A percentile compares a stretch with the other conserved stretches of the same genome.
phyloP scores from a whole-genome alignment of 306 rosid genomes.

The Datisca glomerata region DNA sequence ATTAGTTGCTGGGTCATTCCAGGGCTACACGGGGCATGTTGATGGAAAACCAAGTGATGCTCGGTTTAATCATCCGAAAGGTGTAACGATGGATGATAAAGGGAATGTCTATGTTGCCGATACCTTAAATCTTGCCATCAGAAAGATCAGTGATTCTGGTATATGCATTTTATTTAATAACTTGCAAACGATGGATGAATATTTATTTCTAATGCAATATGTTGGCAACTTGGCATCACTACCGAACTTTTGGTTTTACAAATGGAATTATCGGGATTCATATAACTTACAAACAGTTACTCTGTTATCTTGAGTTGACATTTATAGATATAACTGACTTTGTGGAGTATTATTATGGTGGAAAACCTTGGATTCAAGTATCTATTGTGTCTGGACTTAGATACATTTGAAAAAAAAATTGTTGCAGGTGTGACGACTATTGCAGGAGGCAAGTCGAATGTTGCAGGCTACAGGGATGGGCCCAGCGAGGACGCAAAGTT shows the following conservation, averaged over 20 bases:
- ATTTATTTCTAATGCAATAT: too few species aligned
- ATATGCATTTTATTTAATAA: too few species aligned
- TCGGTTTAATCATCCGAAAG: constrained; percentile 92
- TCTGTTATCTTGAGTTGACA: background rate
- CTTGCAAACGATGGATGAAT: too few species aligned
- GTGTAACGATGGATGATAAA: constrained; percentile 81
- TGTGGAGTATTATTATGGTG: background rate
- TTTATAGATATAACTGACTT: too few species aligned
- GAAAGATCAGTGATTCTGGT: constrained; percentile 96
- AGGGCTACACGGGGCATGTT: constrained; percentile 79
- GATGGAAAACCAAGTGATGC: constrained; percentile 96
- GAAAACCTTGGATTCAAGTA: constrained; percentile 1
- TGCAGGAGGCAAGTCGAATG: constrained; percentile 94
- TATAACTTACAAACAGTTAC: too few species aligned
- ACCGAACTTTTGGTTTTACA: too few species aligned
- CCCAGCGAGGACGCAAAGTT: constrained; percentile 97
- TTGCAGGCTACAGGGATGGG: constrained; percentile 93
- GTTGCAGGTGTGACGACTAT: constrained; percentile 84
- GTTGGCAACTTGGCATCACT: background rate
- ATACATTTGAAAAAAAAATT: constrained; percentile 8
- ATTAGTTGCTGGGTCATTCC: constrained; percentile 97
- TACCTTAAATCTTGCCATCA: constrained; percentile 77
- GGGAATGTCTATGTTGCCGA: constrained; percentile 98
- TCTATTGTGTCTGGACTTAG: constrained; percentile 5
- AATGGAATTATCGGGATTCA: too few species aligned